Evolutionary conservation across 495 filamentous ascomycete genomes (phyloP).

Genomic region (Penicillium riverlandense): DNA sequence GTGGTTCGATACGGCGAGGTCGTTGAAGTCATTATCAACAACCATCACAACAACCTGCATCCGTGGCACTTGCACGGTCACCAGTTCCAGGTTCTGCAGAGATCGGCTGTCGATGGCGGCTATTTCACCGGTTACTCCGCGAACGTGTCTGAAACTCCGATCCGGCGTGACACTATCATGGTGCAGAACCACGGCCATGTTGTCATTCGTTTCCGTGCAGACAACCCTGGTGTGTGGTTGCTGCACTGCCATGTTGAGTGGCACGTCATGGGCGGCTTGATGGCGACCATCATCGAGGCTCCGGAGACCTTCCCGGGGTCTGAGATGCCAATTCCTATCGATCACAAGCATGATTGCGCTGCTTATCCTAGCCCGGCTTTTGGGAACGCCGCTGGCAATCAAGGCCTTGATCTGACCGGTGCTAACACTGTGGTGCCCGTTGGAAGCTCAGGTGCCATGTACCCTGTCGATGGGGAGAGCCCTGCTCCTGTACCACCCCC

Average conservation of each 20-base stretch:
- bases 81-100: constrained; percentile 40
- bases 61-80: constrained; percentile 63
- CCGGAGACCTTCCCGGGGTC: constrained; percentile 19
- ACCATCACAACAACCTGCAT: constrained; percentile 53
- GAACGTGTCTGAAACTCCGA: constrained; percentile 13
- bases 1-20: constrained; percentile 41
- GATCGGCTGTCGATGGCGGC: constrained; percentile 36
- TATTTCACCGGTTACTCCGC: constrained; percentile 25
- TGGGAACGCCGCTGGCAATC: constrained; percentile 20
- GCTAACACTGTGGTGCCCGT: constrained; percentile 6
- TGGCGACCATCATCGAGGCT: constrained; percentile 61
- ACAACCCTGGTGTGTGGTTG: constrained; percentile 72
- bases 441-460: background rate
- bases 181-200: constrained; percentile 49
- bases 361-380: constrained; percentile 11
- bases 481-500: background rate
- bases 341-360: constrained; percentile 15
- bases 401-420: constrained; percentile 12
- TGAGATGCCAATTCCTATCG: constrained; percentile 11
- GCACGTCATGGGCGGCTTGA: constrained; percentile 68
- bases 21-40: constrained; percentile 60
- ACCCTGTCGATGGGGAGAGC: background rate
- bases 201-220: constrained; percentile 59
- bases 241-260: constrained; percentile 83
- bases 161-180: constrained; percentile 51